Percentiles rank a stretch among this genome's conserved stretches.
phyloP scores from a whole-genome alignment of 495 filamentous ascomycete genomes.

The Bombardia bombarda region DNA sequence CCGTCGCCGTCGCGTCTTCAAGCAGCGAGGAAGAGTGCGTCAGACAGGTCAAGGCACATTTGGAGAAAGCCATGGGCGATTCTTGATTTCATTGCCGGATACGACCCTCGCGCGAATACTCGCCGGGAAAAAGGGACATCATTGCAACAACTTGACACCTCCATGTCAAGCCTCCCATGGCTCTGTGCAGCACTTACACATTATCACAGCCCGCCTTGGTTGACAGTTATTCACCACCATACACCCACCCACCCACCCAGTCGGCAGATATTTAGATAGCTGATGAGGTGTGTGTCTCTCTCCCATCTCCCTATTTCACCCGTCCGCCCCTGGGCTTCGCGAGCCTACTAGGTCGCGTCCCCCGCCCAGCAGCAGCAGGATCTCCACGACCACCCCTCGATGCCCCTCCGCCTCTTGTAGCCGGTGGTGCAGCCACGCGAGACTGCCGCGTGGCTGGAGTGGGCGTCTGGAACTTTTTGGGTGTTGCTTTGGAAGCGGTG shows the following conservation, averaged over 20 bases:
- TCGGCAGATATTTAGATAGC: neutral
- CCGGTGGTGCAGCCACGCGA: conserved; percentile 32
- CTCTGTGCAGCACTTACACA: no score
- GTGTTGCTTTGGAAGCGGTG: conserved; percentile 56
- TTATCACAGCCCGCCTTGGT: no score
- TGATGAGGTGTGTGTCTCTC: no score
- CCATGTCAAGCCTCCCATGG: no score
- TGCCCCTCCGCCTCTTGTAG: conserved; percentile 20
- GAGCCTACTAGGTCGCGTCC: conserved; percentile 37
- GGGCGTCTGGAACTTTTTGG: conserved; percentile 58
- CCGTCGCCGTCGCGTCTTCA: conserved; percentile 13
- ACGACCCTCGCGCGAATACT: no score
- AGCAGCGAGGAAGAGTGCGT: conserved; percentile 20
- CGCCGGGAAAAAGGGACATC: no score
- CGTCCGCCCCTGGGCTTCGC: conserved; percentile 33
- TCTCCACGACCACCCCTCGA: conserved; percentile 26
- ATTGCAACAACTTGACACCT: no score
- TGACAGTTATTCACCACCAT: no score
- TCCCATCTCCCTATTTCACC: conserved; percentile 15
- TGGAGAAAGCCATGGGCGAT: conserved; percentile 11
- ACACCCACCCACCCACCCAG: neutral
- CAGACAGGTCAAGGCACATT: conserved; percentile 11
- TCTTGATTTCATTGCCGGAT: conserved; percentile 3
- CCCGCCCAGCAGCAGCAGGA: no score
- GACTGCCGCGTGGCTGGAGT: conserved; percentile 40